Conservation (phyloP, 768 basidiomycete genomes). For the Termitomyces sp. region DNA sequence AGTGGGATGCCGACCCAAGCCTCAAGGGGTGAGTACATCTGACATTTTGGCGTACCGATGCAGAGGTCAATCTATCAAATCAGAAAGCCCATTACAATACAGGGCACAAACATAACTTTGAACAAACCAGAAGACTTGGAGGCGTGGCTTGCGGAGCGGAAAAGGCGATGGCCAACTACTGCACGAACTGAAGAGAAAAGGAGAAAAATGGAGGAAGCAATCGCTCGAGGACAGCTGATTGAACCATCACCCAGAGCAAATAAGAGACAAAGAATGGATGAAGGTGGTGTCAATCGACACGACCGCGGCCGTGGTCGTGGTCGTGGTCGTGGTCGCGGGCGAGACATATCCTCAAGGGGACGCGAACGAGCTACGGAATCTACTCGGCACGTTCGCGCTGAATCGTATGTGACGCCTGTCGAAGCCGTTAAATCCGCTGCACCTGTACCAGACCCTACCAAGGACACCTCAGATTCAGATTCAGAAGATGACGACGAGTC, state of each 20-base stretch:
- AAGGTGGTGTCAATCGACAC: constrained; percentile 12
- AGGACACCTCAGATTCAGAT: background rate
- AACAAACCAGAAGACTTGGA: constrained; percentile 81
- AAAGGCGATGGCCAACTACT: constrained; percentile 78
- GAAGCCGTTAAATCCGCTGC: background rate
- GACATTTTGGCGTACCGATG: constrained; percentile 3
- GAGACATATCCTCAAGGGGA: constrained; percentile 4
- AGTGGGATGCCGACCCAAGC: constrained; percentile 84
- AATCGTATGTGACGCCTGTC: background rate
- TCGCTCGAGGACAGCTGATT: constrained; percentile 73
- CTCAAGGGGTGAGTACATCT: constrained; percentile 61
- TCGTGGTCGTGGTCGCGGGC: constrained; percentile 25
- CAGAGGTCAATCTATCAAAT: background rate
- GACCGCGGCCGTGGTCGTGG: constrained; percentile 28
- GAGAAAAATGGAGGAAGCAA: constrained; percentile 73
- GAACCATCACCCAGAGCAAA: constrained; percentile 31
- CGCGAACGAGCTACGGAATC: constrained; percentile 22
- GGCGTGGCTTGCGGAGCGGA: constrained; percentile 88
- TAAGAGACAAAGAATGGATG: constrained; percentile 42
- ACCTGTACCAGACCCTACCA: background rate
- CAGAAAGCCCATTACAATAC: constrained; percentile 73
- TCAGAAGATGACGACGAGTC: constrained; percentile 38
- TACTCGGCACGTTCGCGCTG: constrained; percentile 14
- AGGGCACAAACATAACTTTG: constrained; percentile 75
- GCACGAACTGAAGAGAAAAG: constrained; percentile 77